phyloP scores from a whole-genome alignment of 805 yeast genomes.

The Dipodascopsis uninucleata region DNA sequence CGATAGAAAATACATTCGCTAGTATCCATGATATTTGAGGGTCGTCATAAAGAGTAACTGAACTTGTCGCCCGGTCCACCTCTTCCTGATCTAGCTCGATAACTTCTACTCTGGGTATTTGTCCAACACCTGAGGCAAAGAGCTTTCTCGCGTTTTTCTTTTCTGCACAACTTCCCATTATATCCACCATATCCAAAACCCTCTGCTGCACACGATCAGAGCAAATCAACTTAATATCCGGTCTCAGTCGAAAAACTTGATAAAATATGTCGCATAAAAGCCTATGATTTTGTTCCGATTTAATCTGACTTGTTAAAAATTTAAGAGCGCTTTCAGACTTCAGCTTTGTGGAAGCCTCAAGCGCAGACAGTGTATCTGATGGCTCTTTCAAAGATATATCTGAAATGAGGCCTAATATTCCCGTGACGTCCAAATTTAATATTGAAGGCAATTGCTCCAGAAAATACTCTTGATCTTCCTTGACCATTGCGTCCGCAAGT shows the following conservation, averaged over 20 bases:
- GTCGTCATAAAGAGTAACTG: too few species aligned
- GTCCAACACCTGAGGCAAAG: conserved; percentile 1
- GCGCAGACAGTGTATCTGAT: neutral
- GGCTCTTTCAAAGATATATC: conserved; percentile 16
- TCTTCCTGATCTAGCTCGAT: too few species aligned
- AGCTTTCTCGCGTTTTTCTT: conserved; percentile 9
- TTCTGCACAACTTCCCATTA: conserved; percentile 19
- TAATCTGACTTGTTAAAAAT: conserved; percentile 15
- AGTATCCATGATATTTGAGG: too few species aligned
- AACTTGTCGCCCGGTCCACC: too few species aligned
- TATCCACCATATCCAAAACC: conserved; percentile 12
- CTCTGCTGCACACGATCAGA: conserved; percentile 4
- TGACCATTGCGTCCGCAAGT: too few species aligned
- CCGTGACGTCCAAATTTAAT: conserved; percentile 19
- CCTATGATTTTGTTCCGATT: conserved; percentile 4
- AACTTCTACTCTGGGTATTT: too few species aligned
- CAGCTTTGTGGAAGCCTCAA: conserved; percentile 1
- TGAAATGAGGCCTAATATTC: conserved; percentile 13
- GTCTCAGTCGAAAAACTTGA: conserved; percentile 3
- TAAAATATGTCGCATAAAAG: neutral
- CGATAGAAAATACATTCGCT: too few species aligned
- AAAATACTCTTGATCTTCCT: conserved; percentile 11
- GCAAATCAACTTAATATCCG: conserved; percentile 5
- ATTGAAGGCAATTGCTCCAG: conserved; percentile 8
- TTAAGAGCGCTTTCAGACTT: conserved; percentile 20